Conservation (phyloP, 169 alveolate genomes). For the Cyclospora cayetanensis region DNA sequence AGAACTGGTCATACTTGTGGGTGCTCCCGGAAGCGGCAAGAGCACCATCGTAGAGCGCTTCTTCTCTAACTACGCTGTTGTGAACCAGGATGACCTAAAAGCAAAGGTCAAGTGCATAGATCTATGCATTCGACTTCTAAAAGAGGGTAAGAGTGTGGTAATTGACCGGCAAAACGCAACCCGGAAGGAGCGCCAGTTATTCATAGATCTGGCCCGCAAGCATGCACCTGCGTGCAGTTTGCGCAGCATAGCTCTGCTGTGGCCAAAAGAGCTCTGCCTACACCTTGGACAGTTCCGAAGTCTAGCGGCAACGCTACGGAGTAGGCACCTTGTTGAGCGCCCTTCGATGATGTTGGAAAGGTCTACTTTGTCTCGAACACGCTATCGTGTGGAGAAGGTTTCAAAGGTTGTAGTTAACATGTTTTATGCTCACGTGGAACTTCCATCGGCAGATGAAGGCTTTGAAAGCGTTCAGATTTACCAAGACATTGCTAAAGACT, state of each 20-base stretch:
- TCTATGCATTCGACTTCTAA: slow-evolving; percentile 47
- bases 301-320: slow-evolving; percentile 14
- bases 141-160: slow-evolving; percentile 49
- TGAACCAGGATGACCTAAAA: slow-evolving; percentile 72
- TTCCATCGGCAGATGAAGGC: slow-evolving; percentile 53
- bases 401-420: slow-evolving; percentile 47
- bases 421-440: slow-evolving; percentile 67
- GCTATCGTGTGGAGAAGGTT: slow-evolving; percentile 46
- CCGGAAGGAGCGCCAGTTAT: slow-evolving; percentile 44
- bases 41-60: slow-evolving; percentile 53
- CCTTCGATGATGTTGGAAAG: not conserved
- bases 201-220: slow-evolving; percentile 57
- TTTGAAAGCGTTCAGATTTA: not conserved
- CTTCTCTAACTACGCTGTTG: slow-evolving; percentile 22
- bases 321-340: not conserved
- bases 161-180: slow-evolving; percentile 68
- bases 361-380: not conserved
- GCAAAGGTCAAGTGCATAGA: slow-evolving; percentile 48
- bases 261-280: slow-evolving; percentile 69
- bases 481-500: slow-evolving; percentile 7
- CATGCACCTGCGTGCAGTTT: slow-evolving; percentile 1
- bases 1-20: slow-evolving; percentile 63
- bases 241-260: slow-evolving; percentile 24
- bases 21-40: slow-evolving; percentile 74
- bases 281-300: slow-evolving; percentile 54